Percentiles rank a stretch among this genome's conserved stretches.
phyloP scores from a whole-genome alignment of 2,329 filamentous ascomycete genomes.

The Paracorniculantispora psalliotae region DNA sequence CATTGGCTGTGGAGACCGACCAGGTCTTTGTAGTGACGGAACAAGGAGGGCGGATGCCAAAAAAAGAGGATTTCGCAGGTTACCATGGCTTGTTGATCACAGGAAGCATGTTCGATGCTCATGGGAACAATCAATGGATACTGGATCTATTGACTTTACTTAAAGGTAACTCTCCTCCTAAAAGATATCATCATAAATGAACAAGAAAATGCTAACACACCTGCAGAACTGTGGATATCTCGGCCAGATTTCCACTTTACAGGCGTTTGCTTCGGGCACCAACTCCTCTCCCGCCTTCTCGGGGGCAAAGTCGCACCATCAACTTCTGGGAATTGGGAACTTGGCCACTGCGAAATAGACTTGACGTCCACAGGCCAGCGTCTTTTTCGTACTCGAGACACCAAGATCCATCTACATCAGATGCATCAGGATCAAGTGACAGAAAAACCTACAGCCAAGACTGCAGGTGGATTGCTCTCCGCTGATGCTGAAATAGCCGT shows the following conservation, averaged over 20 bases:
- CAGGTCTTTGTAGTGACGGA: conserved; percentile 51
- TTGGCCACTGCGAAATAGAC: conserved; percentile 60
- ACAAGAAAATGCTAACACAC: conserved; percentile 21
- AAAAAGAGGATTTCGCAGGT: conserved; percentile 47
- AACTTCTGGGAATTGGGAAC: conserved; percentile 64
- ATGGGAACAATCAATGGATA: conserved; percentile 69
- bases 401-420: conserved; percentile 59
- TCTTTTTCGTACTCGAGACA: conserved; percentile 56
- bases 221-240: conserved; percentile 42
- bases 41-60: conserved; percentile 42
- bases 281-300: conserved; percentile 68
- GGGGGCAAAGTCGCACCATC: conserved; percentile 63
- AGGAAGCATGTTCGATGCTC: conserved; percentile 65
- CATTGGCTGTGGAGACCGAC: conserved; percentile 48
- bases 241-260: conserved; percentile 55
- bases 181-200: neutral
- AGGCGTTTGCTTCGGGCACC: conserved; percentile 78
- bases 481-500: conserved; percentile 41
- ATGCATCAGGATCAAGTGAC: conserved; percentile 76
- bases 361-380: conserved; percentile 62
- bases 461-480: conserved; percentile 32
- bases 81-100: conserved; percentile 72
- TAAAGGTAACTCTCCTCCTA: conserved; percentile 27
- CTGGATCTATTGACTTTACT: conserved; percentile 59
- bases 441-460: conserved; percentile 51